A percentile compares a stretch with the other conserved stretches of the same genome.
Conservation (phyloP, 169 alveolate species). For the Amoebophrya sp. region DNA sequence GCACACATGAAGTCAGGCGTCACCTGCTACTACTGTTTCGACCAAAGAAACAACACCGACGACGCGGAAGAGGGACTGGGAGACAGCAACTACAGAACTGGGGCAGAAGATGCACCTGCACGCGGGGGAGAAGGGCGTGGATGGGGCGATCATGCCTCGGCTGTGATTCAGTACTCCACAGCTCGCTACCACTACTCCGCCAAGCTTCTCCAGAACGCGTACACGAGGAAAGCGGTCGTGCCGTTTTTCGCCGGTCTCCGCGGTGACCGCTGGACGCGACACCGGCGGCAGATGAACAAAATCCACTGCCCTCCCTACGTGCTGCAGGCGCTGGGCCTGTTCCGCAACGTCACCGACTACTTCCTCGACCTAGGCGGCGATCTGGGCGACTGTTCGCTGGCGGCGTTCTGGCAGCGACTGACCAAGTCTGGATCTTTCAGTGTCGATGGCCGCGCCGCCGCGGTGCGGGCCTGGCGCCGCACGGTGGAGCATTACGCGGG, state of each 20-base stretch:
- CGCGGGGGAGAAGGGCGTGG: too few relatives aligned
- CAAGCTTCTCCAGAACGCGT: neutral
- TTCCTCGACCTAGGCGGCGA: neutral
- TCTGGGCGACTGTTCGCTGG: neutral
- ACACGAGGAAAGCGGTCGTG: neutral
- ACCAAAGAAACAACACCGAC: too few relatives aligned
- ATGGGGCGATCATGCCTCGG: too few relatives aligned
- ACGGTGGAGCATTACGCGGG: neutral
- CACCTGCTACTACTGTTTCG: too few relatives aligned
- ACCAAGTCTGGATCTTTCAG: neutral
- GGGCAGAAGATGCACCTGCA: too few relatives aligned
- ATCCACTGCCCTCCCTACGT: neutral
- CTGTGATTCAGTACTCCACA: too few relatives aligned
- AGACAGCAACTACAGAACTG: too few relatives aligned
- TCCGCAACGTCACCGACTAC: neutral
- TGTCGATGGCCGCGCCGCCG: neutral
- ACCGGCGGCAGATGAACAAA: neutral
- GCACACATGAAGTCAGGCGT: too few relatives aligned
- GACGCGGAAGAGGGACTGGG: too few relatives aligned
- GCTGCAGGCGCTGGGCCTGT: neutral
- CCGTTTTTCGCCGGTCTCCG: neutral
- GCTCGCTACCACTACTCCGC: neutral
- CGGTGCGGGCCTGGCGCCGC: neutral
- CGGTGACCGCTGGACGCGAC: neutral
- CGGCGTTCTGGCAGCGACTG: neutral